These are phyloP conservation scores for Secale cereale DNA, from an alignment of 176 grass and related monocot species.

Conservation along the genomic window DNA sequence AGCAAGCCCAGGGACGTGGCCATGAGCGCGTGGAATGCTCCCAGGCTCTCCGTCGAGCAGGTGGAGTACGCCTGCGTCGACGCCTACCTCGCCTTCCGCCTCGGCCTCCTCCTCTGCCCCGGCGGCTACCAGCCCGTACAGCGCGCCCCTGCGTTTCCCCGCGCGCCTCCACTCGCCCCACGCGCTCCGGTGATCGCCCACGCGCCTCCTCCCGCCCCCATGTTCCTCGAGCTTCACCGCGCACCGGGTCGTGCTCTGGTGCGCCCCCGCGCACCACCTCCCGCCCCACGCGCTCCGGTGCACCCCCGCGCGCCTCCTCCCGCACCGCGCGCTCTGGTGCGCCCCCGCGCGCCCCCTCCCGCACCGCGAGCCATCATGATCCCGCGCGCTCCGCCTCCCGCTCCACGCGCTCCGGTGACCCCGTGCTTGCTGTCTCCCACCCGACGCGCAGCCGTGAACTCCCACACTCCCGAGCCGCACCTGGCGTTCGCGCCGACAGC, in stretches of 20 bases:
- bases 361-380: too few species aligned
- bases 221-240: background rate
- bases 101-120: slow-evolving; percentile 28
- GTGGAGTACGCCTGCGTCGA: slow-evolving; percentile 40
- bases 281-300: background rate
- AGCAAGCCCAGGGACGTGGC: background rate
- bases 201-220: background rate
- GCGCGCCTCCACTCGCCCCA: background rate
- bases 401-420: background rate
- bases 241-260: background rate
- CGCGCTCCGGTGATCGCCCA: background rate
- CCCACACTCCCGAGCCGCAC: background rate
- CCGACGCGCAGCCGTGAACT: too few species aligned
- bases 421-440: background rate
- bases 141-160: background rate
- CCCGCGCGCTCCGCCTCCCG: too few species aligned
- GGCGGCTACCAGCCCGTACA: background rate
- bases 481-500: background rate
- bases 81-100: slow-evolving; percentile 42
- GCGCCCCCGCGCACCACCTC: background rate
- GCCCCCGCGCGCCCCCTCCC: too few species aligned
- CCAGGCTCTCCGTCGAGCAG: slow-evolving; percentile 15
- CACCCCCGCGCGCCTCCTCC: too few species aligned
- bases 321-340: background rate
- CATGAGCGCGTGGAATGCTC: slow-evolving; percentile 32